Conservation (phyloP, 1,139 yeast species). For the Kazachstania sp. region DNA sequence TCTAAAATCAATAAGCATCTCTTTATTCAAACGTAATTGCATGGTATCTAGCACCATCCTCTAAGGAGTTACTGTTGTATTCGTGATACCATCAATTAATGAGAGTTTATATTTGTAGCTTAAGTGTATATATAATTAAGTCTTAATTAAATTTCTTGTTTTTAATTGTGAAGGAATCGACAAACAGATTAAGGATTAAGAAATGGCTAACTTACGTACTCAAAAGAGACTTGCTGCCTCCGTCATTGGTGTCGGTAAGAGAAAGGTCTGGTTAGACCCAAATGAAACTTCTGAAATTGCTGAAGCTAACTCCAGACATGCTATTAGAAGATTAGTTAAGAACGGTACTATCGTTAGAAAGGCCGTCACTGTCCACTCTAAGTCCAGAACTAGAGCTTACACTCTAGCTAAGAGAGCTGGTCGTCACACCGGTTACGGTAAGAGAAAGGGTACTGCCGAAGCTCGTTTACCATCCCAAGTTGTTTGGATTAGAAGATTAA, state of each 20-base stretch:
- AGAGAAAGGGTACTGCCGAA: slow-evolving; percentile 99
- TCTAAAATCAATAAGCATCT: too few species aligned
- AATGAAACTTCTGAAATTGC: slow-evolving; percentile 93
- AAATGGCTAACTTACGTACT: slow-evolving; percentile 96
- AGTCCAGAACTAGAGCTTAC: slow-evolving; percentile 96
- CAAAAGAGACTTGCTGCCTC: slow-evolving; percentile 99
- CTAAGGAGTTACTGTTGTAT: too few species aligned
- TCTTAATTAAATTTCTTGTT: background rate
- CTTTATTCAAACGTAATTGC: too few species aligned
- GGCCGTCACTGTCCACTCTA: slow-evolving; percentile 96
- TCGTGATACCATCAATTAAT: too few species aligned
- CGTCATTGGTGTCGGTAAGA: slow-evolving; percentile 98
- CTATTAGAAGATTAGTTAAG: slow-evolving; percentile 95
- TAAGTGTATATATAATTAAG: background rate
- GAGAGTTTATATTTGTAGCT: background rate
- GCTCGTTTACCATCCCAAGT: slow-evolving; percentile 99
- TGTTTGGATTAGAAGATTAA: slow-evolving; percentile 99
- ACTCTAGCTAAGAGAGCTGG: slow-evolving; percentile 97
- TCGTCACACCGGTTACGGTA: slow-evolving; percentile 99
- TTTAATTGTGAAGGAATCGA: background rate
- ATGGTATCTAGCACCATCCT: too few species aligned
- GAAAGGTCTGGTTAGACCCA: slow-evolving; percentile 99
- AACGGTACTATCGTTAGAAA: slow-evolving; percentile 98
- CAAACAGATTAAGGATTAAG: slow-evolving; percentile 3
- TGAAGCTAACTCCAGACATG: slow-evolving; percentile 98